Base-by-base conservation (phyloP, 78 protist species). In the Dictyostelium firmibasis region DNA sequence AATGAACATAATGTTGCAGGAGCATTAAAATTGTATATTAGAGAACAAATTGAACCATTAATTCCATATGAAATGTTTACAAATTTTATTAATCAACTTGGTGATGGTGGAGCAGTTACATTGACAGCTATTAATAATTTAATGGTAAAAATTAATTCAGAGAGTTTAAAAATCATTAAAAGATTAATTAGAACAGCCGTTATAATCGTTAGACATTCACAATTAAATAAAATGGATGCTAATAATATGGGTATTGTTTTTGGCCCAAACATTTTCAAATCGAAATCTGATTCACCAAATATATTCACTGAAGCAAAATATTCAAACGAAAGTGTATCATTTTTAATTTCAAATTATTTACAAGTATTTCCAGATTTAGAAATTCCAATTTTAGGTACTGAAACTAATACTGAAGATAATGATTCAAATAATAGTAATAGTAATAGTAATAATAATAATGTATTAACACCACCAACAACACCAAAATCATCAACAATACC, bases 11-110 rank as follows among this genome's bases (percentile, higher is more conserved):
- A 67, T 9, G 31, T 64, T 29, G 75, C 93, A 25, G 93, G 93
- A 25, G 93, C 93, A 64, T 67, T 88, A 25, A 88, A 88, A 79
- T 78, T 88, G 62, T 88, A 88, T 67, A 88, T 88, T 88, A 29
- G 93, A 38, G 93, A 88, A 67, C 93, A 88, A 79, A 18, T 0
- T 23, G 93, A 88, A 29, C 93, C 93, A 43, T 38, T 88, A 16
- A 64, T 79, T 6, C 81, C 93, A 29, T 67, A 77, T 53, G 93
- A 88, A n/a, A 33, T 16, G 14, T 79, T 81, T 64, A 64, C 86
- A 13, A 11, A 38, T 8, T 88, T 50, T 29, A 82, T 88, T 25
- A 23, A 77, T n/a, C 67, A 67, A 57, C 25, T 60, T 25, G 75
- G 53, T 13, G 62, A 84, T 70, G 36, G 36, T 62, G 88, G 41